Evolutionary conservation across 805 yeast species (phyloP).

Genomic region (Ascoidea asiatica): DNA sequence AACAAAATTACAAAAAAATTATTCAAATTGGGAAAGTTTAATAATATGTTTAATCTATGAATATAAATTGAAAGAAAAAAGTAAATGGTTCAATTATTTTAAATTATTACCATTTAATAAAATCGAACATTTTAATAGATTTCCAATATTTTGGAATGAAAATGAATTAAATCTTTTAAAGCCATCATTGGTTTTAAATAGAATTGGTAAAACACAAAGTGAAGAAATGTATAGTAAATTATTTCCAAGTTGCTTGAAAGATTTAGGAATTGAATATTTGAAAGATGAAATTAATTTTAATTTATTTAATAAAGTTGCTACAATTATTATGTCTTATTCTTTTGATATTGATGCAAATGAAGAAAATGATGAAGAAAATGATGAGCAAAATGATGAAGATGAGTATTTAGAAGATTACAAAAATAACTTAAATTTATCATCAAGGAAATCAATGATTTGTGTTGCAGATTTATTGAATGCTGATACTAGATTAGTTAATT

Average conservation of each 20-base stretch:
- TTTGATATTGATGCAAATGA: conserved; percentile 56
- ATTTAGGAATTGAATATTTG: conserved; percentile 23
- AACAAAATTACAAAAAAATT: conserved; percentile 22
- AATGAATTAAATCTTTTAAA: conserved; percentile 39
- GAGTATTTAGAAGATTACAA: conserved; percentile 17
- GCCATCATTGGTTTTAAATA: conserved; percentile 58
- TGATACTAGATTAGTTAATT: conserved; percentile 66
- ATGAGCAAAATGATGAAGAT: conserved; percentile 19
- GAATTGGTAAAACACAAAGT: conserved; percentile 65
- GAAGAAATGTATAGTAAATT: conserved; percentile 39
- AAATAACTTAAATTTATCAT: conserved; percentile 25
- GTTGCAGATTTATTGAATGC: conserved; percentile 86
- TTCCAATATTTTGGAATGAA: conserved; percentile 64
- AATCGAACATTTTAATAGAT: conserved; percentile 34
- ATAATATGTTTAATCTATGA: conserved; percentile 59
- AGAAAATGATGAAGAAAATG: conserved; percentile 16
- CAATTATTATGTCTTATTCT: conserved; percentile 77
- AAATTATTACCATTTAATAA: conserved; percentile 43
- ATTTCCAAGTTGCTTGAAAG: conserved; percentile 25
- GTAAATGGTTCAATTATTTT: conserved; percentile 63
- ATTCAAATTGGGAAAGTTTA: conserved; percentile 69
- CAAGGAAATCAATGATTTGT: conserved; percentile 71
- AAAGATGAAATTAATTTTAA: conserved; percentile 26
- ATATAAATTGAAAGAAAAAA: conserved; percentile 26
- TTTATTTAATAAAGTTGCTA: conserved; percentile 60